Evolutionary conservation across 495 filamentous ascomycete species (phyloP).

Genomic region (Glutinoglossum americanum): DNA sequence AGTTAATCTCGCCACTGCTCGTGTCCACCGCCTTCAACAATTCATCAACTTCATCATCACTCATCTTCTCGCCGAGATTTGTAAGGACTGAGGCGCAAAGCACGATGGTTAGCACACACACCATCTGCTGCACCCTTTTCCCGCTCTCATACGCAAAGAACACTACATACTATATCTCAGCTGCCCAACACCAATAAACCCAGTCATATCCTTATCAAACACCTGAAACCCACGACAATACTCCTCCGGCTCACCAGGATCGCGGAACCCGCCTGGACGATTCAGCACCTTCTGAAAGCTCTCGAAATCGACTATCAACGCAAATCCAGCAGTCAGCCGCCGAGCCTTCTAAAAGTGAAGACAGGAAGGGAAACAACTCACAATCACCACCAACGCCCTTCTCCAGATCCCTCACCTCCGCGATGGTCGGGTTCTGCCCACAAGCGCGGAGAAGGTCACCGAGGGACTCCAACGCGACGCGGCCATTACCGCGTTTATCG

Average conservation of each 20-base stretch:
- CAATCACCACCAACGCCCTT: conserved; percentile 72
- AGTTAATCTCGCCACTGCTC: conserved; percentile 86
- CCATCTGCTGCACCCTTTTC: not conserved
- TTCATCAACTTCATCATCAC: conserved; percentile 95
- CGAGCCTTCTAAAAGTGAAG: not conserved
- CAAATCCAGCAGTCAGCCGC: not conserved
- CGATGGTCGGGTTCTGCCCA: conserved; percentile 88
- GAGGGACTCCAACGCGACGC: conserved; percentile 63
- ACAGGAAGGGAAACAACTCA: conserved; percentile 24
- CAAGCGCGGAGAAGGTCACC: conserved; percentile 90
- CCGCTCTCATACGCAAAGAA: not conserved
- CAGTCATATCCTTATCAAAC: conserved; percentile 97
- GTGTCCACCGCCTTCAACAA: conserved; percentile 92
- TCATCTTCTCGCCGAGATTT: conserved; percentile 96
- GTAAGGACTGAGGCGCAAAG: conserved; percentile 80
- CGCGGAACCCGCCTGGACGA: conserved; percentile 91
- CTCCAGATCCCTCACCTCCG: conserved; percentile 80
- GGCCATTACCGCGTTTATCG: conserved; percentile 91
- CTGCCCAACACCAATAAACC: conserved; percentile 92
- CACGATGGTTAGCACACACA: not conserved
- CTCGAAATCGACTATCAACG: conserved; percentile 73
- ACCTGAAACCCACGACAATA: conserved; percentile 97
- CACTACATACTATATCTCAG: conserved; percentile 51
- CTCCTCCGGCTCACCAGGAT: conserved; percentile 90
- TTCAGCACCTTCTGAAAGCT: conserved; percentile 89